Percentiles rank a stretch among this genome's conserved stretches.
Conservation (phyloP, 1,284 basidiomycete genomes). For the Ceratobasidium sp. region DNA sequence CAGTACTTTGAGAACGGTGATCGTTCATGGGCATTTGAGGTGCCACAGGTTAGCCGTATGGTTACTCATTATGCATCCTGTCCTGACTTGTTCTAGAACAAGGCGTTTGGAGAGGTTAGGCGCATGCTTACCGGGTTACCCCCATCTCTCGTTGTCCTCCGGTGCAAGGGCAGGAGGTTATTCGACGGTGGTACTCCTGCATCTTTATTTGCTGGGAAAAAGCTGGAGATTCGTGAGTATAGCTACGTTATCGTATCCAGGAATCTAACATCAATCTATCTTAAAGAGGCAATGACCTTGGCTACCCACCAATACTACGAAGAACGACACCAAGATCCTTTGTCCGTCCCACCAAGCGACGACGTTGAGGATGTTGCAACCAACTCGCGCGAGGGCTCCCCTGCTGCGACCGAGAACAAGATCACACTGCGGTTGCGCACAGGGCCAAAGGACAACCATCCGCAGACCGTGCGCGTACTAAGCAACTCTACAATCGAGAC, state of each 20-base stretch:
- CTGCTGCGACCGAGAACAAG: slow-evolving; percentile 21
- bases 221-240: slow-evolving; percentile 33
- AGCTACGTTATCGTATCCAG: not conserved
- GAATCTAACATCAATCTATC: not conserved
- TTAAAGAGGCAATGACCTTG: slow-evolving; percentile 32
- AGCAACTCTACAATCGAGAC: slow-evolving; percentile 15
- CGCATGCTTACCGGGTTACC: slow-evolving; percentile 37
- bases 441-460: slow-evolving; percentile 29
- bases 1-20: not conserved
- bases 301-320: slow-evolving; percentile 32
- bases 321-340: slow-evolving; percentile 30
- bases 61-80: not conserved
- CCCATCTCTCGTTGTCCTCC: not conserved
- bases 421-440: slow-evolving; percentile 11
- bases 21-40: slow-evolving; percentile 24
- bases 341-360: slow-evolving; percentile 18
- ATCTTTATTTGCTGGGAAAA: slow-evolving; percentile 19
- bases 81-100: slow-evolving; percentile 11
- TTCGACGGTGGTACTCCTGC: slow-evolving; percentile 37
- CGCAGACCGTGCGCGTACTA: slow-evolving; percentile 23
- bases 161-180: slow-evolving; percentile 11
- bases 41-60: slow-evolving; percentile 1
- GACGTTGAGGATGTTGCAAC: slow-evolving; percentile 1
- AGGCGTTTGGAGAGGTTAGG: slow-evolving; percentile 33
- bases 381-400: slow-evolving; percentile 24